A percentile compares a stretch with the other conserved stretches of the same genome.
Conservation (phyloP, 2,329 filamentous ascomycete genomes). For the Phaeosphaeriaceae sp. region DNA sequence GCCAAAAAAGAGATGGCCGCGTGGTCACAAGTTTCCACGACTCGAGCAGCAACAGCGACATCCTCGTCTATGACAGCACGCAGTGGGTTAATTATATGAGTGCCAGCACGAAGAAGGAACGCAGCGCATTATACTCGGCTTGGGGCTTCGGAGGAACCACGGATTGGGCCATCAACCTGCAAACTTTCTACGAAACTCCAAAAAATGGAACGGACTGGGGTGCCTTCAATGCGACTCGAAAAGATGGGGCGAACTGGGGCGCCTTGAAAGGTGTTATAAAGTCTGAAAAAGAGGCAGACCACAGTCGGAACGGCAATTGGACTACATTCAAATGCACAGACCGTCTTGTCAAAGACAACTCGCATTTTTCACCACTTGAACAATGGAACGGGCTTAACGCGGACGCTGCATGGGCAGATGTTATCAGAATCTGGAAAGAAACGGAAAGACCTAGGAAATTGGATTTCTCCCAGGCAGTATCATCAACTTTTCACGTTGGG, state of each 20-base stretch:
- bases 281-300: background rate
- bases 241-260: no score
- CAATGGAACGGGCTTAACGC: slow-evolving; percentile 1
- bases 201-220: no score
- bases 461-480: background rate
- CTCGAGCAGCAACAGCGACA: background rate
- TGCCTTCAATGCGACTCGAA: no score
- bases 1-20: background rate
- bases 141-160: background rate
- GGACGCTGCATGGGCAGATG: slow-evolving; percentile 4
- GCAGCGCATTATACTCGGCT: background rate
- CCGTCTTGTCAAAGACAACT: background rate
- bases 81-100: background rate
- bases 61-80: background rate
- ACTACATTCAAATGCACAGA: background rate
- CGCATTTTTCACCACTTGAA: background rate
- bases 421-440: slow-evolving; percentile 7
- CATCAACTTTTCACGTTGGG: background rate
- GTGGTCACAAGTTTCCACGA: background rate
- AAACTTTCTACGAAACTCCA: no score
- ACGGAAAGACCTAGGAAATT: background rate
- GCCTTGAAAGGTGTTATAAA: no score
- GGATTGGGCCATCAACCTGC: background rate
- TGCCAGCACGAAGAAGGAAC: background rate
- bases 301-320: slow-evolving; percentile 6